Evolutionary conservation across 2,329 filamentous ascomycete genomes (phyloP).

Genomic region (Colletotrichum shisoi): DNA sequence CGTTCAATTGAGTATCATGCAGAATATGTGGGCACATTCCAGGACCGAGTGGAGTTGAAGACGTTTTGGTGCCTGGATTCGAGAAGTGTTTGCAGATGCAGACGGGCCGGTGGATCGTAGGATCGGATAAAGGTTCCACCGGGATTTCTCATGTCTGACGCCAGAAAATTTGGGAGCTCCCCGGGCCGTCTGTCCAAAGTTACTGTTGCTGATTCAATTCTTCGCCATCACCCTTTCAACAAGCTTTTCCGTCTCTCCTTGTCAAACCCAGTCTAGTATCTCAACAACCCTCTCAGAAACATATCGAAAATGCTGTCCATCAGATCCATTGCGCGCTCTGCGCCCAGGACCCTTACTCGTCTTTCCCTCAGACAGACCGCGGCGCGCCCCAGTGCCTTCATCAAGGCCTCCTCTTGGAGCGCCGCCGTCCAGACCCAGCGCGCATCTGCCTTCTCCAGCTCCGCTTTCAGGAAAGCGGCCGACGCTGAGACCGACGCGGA

Average conservation of each 20-base stretch:
- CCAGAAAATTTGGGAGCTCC: constrained; percentile 37
- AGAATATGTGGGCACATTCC: constrained; percentile 16
- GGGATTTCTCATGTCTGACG: constrained; percentile 17
- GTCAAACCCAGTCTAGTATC: constrained; percentile 2
- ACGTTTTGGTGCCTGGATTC: constrained; percentile 15
- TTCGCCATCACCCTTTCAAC: not conserved
- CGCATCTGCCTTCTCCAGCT: constrained; percentile 60
- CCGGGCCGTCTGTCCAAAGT: constrained; percentile 5
- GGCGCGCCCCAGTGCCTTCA: constrained; percentile 58
- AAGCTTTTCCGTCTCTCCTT: constrained; percentile 13
- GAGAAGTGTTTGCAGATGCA: constrained; percentile 17
- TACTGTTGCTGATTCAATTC: constrained; percentile 15
- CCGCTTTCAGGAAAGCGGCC: constrained; percentile 52
- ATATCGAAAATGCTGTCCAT: constrained; percentile 71
- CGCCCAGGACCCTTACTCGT: constrained; percentile 70
- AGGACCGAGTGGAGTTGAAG: constrained; percentile 21
- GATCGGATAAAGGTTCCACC: constrained; percentile 27
- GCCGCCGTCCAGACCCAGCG: constrained; percentile 50
- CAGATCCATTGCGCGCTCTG: constrained; percentile 69
- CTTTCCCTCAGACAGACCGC: constrained; percentile 62
- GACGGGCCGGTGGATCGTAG: not conserved
- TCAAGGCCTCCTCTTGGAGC: constrained; percentile 54
- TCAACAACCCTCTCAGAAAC: not conserved
- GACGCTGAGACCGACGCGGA: constrained; percentile 73
- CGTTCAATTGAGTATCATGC: not conserved